These are phyloP conservation scores for Penicillium cataractarum DNA, from an alignment of 495 filamentous ascomycete species.

Conservation along the genomic window DNA sequence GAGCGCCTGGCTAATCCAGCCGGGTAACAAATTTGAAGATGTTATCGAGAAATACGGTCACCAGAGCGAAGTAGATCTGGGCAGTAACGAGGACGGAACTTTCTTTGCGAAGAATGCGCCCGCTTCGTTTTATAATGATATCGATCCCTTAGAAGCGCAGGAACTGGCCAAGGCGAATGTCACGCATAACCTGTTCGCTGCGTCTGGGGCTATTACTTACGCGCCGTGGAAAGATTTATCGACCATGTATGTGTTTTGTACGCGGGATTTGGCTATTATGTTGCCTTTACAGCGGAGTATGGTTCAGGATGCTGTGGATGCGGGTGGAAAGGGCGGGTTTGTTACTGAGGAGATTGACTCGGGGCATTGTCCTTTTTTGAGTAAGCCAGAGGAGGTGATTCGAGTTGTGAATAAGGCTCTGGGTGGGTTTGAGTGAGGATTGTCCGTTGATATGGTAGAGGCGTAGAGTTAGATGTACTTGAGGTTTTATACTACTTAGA, in stretches of 20 bases:
- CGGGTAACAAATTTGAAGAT: neutral
- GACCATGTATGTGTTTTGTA: neutral
- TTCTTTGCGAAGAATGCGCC: neutral
- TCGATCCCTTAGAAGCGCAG: neutral
- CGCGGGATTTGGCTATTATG: neutral
- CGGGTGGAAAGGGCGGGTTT: neutral
- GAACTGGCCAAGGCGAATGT: neutral
- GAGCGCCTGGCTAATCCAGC: neutral
- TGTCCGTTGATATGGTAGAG: neutral
- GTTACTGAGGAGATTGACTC: neutral
- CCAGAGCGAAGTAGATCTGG: neutral
- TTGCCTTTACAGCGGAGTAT: neutral
- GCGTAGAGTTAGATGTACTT: neutral
- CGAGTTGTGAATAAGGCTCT: neutral
- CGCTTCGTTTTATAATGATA: neutral
- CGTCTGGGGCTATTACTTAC: neutral
- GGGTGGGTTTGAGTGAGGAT: neutral
- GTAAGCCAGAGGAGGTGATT: neutral
- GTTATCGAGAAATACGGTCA: neutral
- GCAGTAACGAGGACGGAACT: neutral
- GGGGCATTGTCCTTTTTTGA: neutral
- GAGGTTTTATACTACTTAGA: no score
- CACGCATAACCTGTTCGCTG: neutral
- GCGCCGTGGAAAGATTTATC: neutral
- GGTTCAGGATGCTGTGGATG: neutral